phyloP scores from a whole-genome alignment of 306 rosid genomes.

The Vigna trinervia region DNA sequence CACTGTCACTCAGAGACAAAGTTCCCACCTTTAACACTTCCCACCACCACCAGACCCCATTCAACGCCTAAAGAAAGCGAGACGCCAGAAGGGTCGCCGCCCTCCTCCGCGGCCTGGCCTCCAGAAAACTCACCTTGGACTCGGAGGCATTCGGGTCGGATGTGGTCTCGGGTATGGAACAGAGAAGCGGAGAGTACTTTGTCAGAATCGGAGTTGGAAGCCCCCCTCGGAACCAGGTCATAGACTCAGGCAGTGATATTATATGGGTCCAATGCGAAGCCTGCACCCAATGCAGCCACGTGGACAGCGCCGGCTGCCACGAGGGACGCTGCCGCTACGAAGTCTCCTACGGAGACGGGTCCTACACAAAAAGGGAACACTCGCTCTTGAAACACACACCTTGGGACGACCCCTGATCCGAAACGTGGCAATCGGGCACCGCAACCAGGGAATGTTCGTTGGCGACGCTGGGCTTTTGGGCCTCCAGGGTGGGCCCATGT shows the following conservation, averaged over 20 bases:
- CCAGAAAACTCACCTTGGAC: slow-evolving; percentile 19
- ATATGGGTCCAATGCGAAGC: slow-evolving; percentile 98
- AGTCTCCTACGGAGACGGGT: slow-evolving; percentile 90
- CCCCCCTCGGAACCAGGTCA: slow-evolving; percentile 88
- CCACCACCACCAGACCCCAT: slow-evolving; percentile 36
- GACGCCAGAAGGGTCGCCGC: slow-evolving; percentile 65
- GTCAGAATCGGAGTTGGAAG: slow-evolving; percentile 88
- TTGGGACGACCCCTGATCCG: slow-evolving; percentile 71
- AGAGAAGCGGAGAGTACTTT: slow-evolving; percentile 94
- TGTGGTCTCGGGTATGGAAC: slow-evolving; percentile 88
- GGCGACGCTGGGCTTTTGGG: slow-evolving; percentile 96
- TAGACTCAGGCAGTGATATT: slow-evolving; percentile 92
- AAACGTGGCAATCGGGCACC: slow-evolving; percentile 85
- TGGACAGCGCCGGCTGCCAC: slow-evolving; percentile 73
- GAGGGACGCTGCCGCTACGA: slow-evolving; percentile 83
- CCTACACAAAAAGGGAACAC: slow-evolving; percentile 85
- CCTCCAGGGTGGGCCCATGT: slow-evolving; percentile 89
- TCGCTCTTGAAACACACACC: slow-evolving; percentile 83
- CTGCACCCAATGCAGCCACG: slow-evolving; percentile 71
- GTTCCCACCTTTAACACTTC: slow-evolving; percentile 32
- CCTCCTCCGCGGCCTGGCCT: slow-evolving; percentile 50
- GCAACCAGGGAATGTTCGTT: slow-evolving; percentile 89
- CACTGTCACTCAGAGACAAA: slow-evolving; percentile 57
- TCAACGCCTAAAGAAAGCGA: slow-evolving; percentile 65
- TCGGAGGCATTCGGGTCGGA: slow-evolving; percentile 76